Base-by-base conservation (phyloP, 2,329 filamentous ascomycete species). In the Elsinoe arachidis region DNA sequence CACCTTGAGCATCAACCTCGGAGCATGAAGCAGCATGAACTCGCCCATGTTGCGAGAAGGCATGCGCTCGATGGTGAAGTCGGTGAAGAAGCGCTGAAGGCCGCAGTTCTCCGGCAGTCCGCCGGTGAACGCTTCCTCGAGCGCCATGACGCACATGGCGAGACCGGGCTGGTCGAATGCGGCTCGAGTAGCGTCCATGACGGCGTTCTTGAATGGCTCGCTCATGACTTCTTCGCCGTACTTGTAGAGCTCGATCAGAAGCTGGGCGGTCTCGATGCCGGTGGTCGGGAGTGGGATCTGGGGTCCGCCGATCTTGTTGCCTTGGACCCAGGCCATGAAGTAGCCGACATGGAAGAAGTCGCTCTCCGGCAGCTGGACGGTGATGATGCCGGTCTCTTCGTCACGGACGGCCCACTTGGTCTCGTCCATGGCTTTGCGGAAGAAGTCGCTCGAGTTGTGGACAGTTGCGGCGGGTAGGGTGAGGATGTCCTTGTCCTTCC, bases 171-270 rank as follows among this genome's bases (percentile, higher is more conserved):
- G n/a, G 9, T n/a, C 49, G 17, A 35, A 35, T 14, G 12, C 33
- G 15, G 6, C 17, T 11, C 49, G 30, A 10, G 17, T 26, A 14
- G 26, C 17, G 17, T 53, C 35, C 34, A 53, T 39, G 49, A 53
- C 34, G 49, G 33, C 34, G 49, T 53, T 53, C 35, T 53, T 53
- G 49, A 53, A 53, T 21, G n/a, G 26, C 34, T 53, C 49, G 49
- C 12, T 17, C 9, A 53, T 33, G 34, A 53, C 30, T 21, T 53
- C 19, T 26, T 53, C 26, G 17, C 49, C 49, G 49, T 53, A 53
- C 14, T 23, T 37, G 49, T 53, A 53, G 10, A 53, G 49, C n/a
- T 53, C 49, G 49, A 53, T 39, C 3, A 53, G 34, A n/a, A 53
- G 49, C 15, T 53, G 17, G 6, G 49, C 33, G 6, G 33, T 34